phyloP scores from a whole-genome alignment of 805 yeast species.

The Wickerhamomyces canadensis region DNA sequence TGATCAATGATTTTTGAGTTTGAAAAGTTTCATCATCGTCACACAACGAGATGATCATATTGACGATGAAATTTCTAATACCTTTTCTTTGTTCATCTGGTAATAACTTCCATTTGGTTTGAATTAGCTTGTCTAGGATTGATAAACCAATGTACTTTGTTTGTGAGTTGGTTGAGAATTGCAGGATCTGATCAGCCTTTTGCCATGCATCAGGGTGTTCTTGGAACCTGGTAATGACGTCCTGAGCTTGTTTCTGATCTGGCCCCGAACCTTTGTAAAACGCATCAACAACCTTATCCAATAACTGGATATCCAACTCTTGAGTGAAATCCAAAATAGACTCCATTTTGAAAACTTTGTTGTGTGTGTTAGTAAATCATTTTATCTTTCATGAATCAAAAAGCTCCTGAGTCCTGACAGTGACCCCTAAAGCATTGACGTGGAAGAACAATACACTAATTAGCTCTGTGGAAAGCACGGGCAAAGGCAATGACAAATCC shows the following conservation, averaged over 20 bases:
- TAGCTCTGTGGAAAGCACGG: too few relatives aligned
- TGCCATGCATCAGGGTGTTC: slow-evolving; percentile 97
- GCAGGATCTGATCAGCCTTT: slow-evolving; percentile 82
- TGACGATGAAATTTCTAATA: slow-evolving; percentile 87
- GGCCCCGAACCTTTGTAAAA: slow-evolving; percentile 76
- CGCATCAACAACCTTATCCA: slow-evolving; percentile 81
- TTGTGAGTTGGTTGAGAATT: slow-evolving; percentile 72
- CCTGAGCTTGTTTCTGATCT: slow-evolving; percentile 64
- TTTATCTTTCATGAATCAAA: not conserved
- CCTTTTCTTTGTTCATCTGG: slow-evolving; percentile 89
- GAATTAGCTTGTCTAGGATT: slow-evolving; percentile 83
- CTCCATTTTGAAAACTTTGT: slow-evolving; percentile 51
- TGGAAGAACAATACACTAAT: too few relatives aligned
- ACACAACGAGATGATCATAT: slow-evolving; percentile 89
- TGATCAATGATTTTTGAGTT: slow-evolving; percentile 74
- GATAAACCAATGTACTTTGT: slow-evolving; percentile 89
- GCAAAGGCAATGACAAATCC: too few relatives aligned
- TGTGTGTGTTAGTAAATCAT: slow-evolving; percentile 7
- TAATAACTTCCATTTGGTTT: slow-evolving; percentile 88
- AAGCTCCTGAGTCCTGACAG: too few relatives aligned
- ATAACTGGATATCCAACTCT: slow-evolving; percentile 71
- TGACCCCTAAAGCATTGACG: too few relatives aligned
- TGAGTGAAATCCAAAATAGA: slow-evolving; percentile 78
- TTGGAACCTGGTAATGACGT: slow-evolving; percentile 72
- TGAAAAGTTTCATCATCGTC: slow-evolving; percentile 72